Evolutionary conservation across 1,284 basidiomycete species (phyloP).

Genomic region (Psilocybe mexicana): DNA sequence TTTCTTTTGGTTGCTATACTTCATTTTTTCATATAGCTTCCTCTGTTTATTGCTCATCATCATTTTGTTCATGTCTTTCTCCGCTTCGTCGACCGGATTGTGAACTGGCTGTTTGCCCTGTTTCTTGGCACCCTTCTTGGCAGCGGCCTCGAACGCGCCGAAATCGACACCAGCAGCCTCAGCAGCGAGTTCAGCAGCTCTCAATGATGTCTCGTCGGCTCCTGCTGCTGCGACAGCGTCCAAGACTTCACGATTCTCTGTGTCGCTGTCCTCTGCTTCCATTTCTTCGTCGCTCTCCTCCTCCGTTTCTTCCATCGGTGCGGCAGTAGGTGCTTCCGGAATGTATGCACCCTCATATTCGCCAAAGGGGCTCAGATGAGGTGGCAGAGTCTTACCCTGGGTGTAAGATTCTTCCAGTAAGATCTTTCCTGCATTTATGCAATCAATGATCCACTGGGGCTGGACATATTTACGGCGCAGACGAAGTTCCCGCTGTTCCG

Average conservation of each 20-base stretch:
- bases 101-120: constrained; percentile 29
- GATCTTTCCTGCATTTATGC: constrained; percentile 86
- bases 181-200: constrained; percentile 91
- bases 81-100: constrained; percentile 43
- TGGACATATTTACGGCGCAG: constrained; percentile 87
- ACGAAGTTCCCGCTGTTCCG: constrained; percentile 63
- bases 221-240: constrained; percentile 49
- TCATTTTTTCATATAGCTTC: constrained; percentile 96
- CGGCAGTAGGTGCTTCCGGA: constrained; percentile 44
- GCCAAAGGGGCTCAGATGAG: constrained; percentile 96
- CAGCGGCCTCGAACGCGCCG: constrained; percentile 79
- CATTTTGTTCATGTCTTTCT: constrained; percentile 96
- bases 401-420: constrained; percentile 86
- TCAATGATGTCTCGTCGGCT: constrained; percentile 71
- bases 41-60: constrained; percentile 97
- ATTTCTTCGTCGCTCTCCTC: constrained; percentile 37
- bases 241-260: constrained; percentile 39
- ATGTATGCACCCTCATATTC: constrained; percentile 81
- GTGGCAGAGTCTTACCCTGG: constrained; percentile 88
- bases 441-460: constrained; percentile 98
- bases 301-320: constrained; percentile 37
- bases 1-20: constrained; percentile 83
- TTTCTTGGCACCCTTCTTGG: constrained; percentile 68
- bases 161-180: constrained; percentile 89
- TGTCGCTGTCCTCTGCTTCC: constrained; percentile 32